Evolutionary conservation across 225 moss, liverwort and hornwort genomes (phyloP), one percentile per base, ranked within the genome.

Genomic region (Anthoceros angustus): DNA sequence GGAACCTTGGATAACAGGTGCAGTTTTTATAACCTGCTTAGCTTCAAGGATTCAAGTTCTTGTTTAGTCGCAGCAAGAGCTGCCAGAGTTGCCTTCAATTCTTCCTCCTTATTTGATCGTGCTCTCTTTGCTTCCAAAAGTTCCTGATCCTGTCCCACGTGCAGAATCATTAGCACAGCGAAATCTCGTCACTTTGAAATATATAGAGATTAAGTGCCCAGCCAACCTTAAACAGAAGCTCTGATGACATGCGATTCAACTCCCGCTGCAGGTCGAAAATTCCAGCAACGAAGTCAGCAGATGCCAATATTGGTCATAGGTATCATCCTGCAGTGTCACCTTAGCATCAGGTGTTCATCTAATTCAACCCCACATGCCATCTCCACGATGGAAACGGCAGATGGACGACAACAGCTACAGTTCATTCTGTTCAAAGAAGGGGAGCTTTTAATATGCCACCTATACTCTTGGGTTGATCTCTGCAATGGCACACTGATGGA

Each of bases 151-250:
- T 95, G 85, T 73, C 26, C 9, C 20, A 61, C 14, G 18, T 0
- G 40, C 14, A 24, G n/a, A 41, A 9, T 41, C 41, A 69, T 18
- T 7, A 14, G 38, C 62, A 15, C 40, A 41, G 8, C 11, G 32
- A 1, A 32, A 32, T 32, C 32, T 32, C 32, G 32, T 32, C 32
- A 32, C 4, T 32, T 32, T 32, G 32, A 32, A 32, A 1, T 1
- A 32, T 4, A 32, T 21, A 15, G 21, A 15, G 16, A 21, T 55
- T 55, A 3, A 3, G 21, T 21, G 21, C 50, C 50, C 16, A 66
- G n/a, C 42, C 24, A 8, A 91, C 95, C 92, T 99, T 99, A 66
- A 99, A 89, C 72, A 86, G 73, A 26, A 99, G 83, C 77, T 92
- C 92, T 50, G 87, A 76, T 20, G 83, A 77, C 43, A 99, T 63